A percentile compares a stretch with the other conserved stretches of the same genome.
Conservation (phyloP, 2,329 filamentous ascomycete genomes). For the Colletotrichum tropicicola region DNA sequence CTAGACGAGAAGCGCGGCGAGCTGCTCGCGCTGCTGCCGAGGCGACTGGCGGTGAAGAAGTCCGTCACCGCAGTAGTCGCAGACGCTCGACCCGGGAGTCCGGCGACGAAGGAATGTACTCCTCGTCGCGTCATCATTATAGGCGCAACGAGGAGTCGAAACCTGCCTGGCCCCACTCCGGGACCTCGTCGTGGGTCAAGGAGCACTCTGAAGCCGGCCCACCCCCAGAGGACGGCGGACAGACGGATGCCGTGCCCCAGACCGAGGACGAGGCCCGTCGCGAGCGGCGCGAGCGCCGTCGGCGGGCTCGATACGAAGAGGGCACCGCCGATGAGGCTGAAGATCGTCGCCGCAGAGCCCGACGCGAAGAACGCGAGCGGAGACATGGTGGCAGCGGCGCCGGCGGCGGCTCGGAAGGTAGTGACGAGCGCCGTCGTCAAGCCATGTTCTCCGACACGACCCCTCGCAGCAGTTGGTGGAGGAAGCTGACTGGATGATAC, state of each 20-base stretch:
- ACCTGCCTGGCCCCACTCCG: slow-evolving; percentile 67
- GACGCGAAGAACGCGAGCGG: slow-evolving; percentile 53
- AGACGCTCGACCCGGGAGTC: slow-evolving; percentile 51
- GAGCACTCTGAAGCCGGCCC: slow-evolving; percentile 70
- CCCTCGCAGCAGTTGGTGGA: slow-evolving; percentile 68
- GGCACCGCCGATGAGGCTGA: slow-evolving; percentile 52
- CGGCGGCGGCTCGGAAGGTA: slow-evolving; percentile 50
- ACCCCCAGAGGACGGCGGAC: slow-evolving; percentile 54
- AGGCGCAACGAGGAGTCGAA: slow-evolving; percentile 38
- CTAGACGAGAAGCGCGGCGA: slow-evolving; percentile 62
- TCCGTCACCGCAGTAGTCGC: slow-evolving; percentile 46
- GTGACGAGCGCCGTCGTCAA: slow-evolving; percentile 54
- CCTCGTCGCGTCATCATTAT: slow-evolving; percentile 44
- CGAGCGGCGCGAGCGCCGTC: slow-evolving; percentile 56
- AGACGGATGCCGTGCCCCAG: slow-evolving; percentile 45
- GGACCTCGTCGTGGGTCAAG: slow-evolving; percentile 73
- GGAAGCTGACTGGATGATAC: slow-evolving; percentile 57
- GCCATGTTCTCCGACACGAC: slow-evolving; percentile 52
- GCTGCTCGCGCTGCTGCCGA: slow-evolving; percentile 43
- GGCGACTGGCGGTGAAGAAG: slow-evolving; percentile 47
- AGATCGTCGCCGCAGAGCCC: slow-evolving; percentile 52
- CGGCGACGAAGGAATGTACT: slow-evolving; percentile 55
- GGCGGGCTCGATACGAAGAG: slow-evolving; percentile 54
- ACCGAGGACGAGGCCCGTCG: slow-evolving; percentile 58
- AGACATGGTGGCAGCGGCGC: slow-evolving; percentile 30